These are phyloP conservation scores for Batkoa obscura DNA, from an alignment of 371 early-diverging fungal genomes.

Conservation along the genomic window DNA sequence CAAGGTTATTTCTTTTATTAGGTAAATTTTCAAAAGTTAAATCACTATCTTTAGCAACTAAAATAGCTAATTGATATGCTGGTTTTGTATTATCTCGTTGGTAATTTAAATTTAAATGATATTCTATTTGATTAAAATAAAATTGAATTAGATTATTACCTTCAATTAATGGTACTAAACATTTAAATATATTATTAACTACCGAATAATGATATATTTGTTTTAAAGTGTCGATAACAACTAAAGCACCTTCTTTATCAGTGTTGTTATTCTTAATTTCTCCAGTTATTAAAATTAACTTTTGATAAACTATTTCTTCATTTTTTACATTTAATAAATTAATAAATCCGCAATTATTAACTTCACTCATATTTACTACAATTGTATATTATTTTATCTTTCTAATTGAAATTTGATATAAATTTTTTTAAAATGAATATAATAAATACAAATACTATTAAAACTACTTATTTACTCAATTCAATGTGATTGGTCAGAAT, in stretches of 20 bases:
- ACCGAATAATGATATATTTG: slow-evolving; percentile 33
- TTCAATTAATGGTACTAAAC: slow-evolving; percentile 31
- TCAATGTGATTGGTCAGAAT: too few species aligned
- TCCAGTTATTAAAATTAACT: slow-evolving; percentile 32
- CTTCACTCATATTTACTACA: too few species aligned
- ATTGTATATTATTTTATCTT: too few species aligned
- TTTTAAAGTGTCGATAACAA: slow-evolving; percentile 18
- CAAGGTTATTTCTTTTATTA: slow-evolving; percentile 20
- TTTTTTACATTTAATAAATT: slow-evolving; percentile 17
- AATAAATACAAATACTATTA: too few species aligned
- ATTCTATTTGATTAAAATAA: slow-evolving; percentile 11
- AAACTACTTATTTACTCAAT: too few species aligned
- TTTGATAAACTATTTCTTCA: slow-evolving; percentile 30
- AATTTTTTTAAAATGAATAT: too few species aligned
- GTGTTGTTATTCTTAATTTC: slow-evolving; percentile 17
- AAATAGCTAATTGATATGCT: slow-evolving; percentile 28
- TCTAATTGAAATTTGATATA: too few species aligned
- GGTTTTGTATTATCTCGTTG: slow-evolving; percentile 31
- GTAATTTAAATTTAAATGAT: slow-evolving; percentile 19
- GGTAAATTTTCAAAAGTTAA: slow-evolving; percentile 34
- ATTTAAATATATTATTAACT: slow-evolving; percentile 35
- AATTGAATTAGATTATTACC: slow-evolving; percentile 30
- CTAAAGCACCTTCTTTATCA: slow-evolving; percentile 15
- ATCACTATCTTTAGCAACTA: slow-evolving; percentile 33
- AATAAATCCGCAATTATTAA: too few species aligned